Conservation (phyloP, 441 rosid species). For the Breynia disticha region DNA sequence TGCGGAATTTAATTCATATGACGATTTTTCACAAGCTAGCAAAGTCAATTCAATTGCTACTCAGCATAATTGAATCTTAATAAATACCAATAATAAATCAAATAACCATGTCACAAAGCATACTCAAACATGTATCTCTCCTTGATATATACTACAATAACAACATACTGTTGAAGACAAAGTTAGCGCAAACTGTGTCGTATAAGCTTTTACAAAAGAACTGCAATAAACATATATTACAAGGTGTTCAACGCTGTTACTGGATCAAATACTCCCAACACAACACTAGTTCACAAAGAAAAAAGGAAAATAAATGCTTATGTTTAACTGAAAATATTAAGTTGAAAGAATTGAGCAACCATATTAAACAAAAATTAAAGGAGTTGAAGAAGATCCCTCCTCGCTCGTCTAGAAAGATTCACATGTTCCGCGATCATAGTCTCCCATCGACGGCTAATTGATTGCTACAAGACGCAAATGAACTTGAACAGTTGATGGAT, state of each 20-base stretch:
- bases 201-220: constrained; percentile 8
- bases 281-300: background rate
- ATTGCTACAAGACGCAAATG: constrained; percentile 19
- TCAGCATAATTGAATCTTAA: no score
- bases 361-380: constrained; percentile 6
- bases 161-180: no score
- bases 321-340: background rate
- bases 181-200: no score
- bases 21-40: no score
- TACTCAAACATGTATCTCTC: no score
- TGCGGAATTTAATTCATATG: no score
- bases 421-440: background rate
- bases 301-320: background rate
- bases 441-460: constrained; percentile 6
- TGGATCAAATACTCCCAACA: background rate
- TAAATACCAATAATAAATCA: no score
- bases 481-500: constrained; percentile 33
- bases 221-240: constrained; percentile 4
- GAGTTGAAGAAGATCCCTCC: constrained; percentile 4
- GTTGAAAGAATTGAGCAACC: constrained; percentile 18
- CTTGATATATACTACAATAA: no score
- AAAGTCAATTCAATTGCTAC: no score
- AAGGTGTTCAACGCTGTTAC: constrained; percentile 2
- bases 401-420: background rate
- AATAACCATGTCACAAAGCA: no score